Evolutionary conservation across 1,284 basidiomycete genomes (phyloP), one percentile per base, ranked within the genome.

Genomic region (Anthracocystis setariae): DNA sequence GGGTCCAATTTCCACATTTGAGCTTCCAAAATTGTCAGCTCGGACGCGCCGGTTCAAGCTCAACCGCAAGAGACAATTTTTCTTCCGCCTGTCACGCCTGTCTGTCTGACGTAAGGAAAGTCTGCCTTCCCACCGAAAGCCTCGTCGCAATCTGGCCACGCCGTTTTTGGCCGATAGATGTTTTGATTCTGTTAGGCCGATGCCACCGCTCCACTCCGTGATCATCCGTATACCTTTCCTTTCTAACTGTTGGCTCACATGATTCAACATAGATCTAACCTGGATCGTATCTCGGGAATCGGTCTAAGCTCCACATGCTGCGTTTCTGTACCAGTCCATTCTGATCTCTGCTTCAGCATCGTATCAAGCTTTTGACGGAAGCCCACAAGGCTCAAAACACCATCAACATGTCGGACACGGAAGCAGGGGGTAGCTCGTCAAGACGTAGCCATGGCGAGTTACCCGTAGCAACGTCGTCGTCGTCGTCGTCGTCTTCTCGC

Each of bases 41-140:
- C 35, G 35, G 35, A 45, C n/a, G 29, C 27, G 32, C 21, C 33
- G 12, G 32, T 48, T 15, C 12, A 48, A 38, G 20, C 46, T 8
- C 21, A 32, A 17, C 27, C 20, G 37, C 17, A 18, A n/a, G 27
- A 46, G 44, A 40, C 35, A 17, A 37, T 37, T 43, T n/a, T 54
- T 48, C 37, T 54, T 58, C 54, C 49, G 49, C 49, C n/a, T 24
- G 9, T 7, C 37, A n/a, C 33, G 10, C n/a, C 20, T 15, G 35
- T 37, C 35, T 29, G 29, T 29, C 62, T 65, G 62, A 65, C 62
- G 57, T 65, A 58, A 65, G 50, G 21, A 13, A n/a, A n/a, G 5
- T 5, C 35, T 5, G 17, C 12, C 32, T 8, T n/a, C 8, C 35
- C 35, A n/a, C 8, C 12, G 8, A 17, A 5, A 18, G 18, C 32